Conservation (phyloP, 2,329 filamentous ascomycete species). For the Iodosphaeria phyllophila region DNA sequence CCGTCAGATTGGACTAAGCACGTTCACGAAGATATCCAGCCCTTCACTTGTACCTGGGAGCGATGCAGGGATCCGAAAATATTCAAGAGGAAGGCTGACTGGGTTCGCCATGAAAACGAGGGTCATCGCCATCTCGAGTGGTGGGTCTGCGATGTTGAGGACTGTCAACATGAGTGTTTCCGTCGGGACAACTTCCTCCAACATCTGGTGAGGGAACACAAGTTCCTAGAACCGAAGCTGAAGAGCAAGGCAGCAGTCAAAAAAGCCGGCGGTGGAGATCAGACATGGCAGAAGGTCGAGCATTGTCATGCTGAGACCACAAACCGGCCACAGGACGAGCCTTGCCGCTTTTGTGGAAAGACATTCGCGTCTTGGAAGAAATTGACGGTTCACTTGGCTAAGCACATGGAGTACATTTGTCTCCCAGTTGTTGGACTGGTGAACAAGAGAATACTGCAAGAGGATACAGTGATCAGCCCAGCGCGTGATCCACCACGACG, state of each 20-base stretch:
- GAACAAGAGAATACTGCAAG: conserved; percentile 28
- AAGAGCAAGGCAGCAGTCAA: conserved; percentile 56
- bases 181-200: conserved; percentile 86
- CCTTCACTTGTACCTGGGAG: conserved; percentile 82
- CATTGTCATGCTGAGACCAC: conserved; percentile 53
- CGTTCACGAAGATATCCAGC: conserved; percentile 82
- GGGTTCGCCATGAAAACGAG: conserved; percentile 89
- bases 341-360: conserved; percentile 75
- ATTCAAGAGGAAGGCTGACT: conserved; percentile 90
- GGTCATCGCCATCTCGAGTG: conserved; percentile 77
- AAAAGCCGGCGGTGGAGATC: conserved; percentile 35
- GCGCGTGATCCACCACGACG: conserved; percentile 36
- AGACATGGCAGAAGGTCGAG: conserved; percentile 63
- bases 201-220: conserved; percentile 82
- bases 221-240: conserved; percentile 61
- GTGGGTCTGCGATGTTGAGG: conserved; percentile 71
- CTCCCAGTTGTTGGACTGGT: conserved; percentile 56
- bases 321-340: conserved; percentile 50
- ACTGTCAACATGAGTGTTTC: conserved; percentile 69
- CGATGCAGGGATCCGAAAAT: conserved; percentile 71
- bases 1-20: conserved; percentile 96
- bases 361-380: conserved; percentile 78
- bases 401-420: conserved; percentile 86
- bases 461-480: conserved; percentile 49
- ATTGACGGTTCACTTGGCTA: conserved; percentile 77